phyloP scores from a whole-genome alignment of 805 yeast genomes.

The Komagataella pastoris region DNA sequence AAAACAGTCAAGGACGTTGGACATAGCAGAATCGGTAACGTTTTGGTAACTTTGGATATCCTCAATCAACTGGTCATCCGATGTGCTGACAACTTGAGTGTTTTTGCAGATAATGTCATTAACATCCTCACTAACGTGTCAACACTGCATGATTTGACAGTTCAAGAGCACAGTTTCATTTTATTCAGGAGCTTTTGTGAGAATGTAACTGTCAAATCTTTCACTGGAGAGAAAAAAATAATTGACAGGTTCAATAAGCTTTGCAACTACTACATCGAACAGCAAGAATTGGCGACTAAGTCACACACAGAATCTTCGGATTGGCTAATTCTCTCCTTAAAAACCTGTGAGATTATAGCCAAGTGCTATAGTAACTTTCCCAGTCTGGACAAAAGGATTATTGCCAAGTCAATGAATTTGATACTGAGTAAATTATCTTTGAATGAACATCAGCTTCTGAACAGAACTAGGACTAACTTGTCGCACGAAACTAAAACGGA shows the following conservation, averaged over 20 bases:
- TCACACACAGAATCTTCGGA: slow-evolving; percentile 20
- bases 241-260: slow-evolving; percentile 24
- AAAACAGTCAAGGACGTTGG: slow-evolving; percentile 49
- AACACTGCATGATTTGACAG: slow-evolving; percentile 42
- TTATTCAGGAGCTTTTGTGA: slow-evolving; percentile 30
- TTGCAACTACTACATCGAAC: slow-evolving; percentile 8
- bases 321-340: slow-evolving; percentile 30
- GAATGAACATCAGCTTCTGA: slow-evolving; percentile 17
- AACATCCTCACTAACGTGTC: slow-evolving; percentile 41
- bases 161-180: slow-evolving; percentile 37
- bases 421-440: slow-evolving; percentile 5
- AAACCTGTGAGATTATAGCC: slow-evolving; percentile 25
- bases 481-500: slow-evolving; percentile 3
- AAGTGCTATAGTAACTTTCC: slow-evolving; percentile 22
- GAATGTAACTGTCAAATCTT: slow-evolving; percentile 21
- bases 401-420: slow-evolving; percentile 22
- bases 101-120: slow-evolving; percentile 61
- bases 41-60: slow-evolving; percentile 69
- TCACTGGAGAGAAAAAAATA: slow-evolving; percentile 32
- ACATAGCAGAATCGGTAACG: slow-evolving; percentile 60
- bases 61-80: slow-evolving; percentile 54
- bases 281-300: slow-evolving; percentile 9
- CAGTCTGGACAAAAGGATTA: slow-evolving; percentile 16
- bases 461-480: neutral
- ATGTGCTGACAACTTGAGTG: slow-evolving; percentile 75